These are phyloP conservation scores for Cadophora sp. DNA, from an alignment of 2,329 filamentous ascomycete genomes.

Conservation along the genomic window DNA sequence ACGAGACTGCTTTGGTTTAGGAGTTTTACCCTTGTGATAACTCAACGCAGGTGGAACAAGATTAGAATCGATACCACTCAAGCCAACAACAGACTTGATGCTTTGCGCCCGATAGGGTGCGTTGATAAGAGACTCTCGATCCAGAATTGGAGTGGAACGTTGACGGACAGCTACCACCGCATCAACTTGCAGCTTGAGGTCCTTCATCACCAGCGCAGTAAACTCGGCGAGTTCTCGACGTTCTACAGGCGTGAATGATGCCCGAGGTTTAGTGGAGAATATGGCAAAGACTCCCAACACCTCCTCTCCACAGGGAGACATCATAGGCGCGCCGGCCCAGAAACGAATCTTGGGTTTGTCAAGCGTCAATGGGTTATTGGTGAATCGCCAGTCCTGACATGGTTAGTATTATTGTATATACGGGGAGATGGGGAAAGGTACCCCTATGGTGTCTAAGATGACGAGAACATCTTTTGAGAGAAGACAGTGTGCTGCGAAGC, in stretches of 20 bases:
- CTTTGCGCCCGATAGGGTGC: not conserved
- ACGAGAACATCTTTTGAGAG: constrained; percentile 45
- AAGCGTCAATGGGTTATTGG: constrained; percentile 43
- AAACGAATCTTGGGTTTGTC: constrained; percentile 44
- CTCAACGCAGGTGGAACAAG: constrained; percentile 19
- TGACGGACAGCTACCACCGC: constrained; percentile 21
- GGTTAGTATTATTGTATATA: not conserved
- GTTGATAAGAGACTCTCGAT: constrained; percentile 27
- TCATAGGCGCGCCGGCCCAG: constrained; percentile 48
- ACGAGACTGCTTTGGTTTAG: constrained; percentile 5
- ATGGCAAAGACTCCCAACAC: constrained; percentile 45
- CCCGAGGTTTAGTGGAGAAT: constrained; percentile 40
- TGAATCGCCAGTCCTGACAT: constrained; percentile 48
- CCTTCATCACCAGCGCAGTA: constrained; percentile 31
- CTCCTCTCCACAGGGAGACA: constrained; percentile 41
- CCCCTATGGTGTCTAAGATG: constrained; percentile 45
- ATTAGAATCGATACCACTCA: constrained; percentile 1
- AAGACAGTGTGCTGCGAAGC: constrained; percentile 49
- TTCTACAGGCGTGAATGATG: constrained; percentile 38
- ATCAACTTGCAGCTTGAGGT: constrained; percentile 28
- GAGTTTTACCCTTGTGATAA: constrained; percentile 19
- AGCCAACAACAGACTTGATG: not conserved
- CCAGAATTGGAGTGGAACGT: constrained; percentile 23
- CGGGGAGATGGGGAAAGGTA: constrained; percentile 30
- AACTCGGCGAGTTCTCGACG: constrained; percentile 43